A percentile compares a stretch with the other conserved stretches of the same genome.
Conservation (phyloP, 164 flowering plant genomes). For the Piper betle region DNA sequence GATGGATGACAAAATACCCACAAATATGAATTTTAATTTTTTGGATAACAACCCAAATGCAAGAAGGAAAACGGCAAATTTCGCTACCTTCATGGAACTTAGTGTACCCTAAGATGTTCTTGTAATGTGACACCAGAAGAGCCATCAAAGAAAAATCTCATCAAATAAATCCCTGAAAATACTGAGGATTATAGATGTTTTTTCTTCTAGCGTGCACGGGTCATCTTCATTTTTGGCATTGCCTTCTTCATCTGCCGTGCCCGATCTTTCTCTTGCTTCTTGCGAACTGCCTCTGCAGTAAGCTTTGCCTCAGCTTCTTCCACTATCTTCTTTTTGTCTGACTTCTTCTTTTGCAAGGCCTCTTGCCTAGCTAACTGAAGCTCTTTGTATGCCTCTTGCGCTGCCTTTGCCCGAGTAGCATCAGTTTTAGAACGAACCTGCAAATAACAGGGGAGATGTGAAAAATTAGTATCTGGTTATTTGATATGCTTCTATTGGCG, state of each 20-base stretch:
- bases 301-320: constrained; percentile 88
- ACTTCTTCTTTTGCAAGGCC: constrained; percentile 68
- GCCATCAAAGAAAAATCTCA: background rate
- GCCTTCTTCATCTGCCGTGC: constrained; percentile 87
- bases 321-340: constrained; percentile 59
- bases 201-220: constrained; percentile 29
- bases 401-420: constrained; percentile 54
- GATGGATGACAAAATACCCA: too few relatives aligned
- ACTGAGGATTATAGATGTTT: background rate
- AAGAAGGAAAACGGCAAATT: background rate
- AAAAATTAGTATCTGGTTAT: too few relatives aligned
- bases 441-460: background rate
- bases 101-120: background rate
- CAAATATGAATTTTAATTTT: too few relatives aligned
- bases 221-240: constrained; percentile 84
- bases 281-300: constrained; percentile 64
- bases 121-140: background rate
- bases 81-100: background rate
- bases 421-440: constrained; percentile 91
- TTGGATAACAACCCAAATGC: too few relatives aligned
- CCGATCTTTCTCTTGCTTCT: constrained; percentile 81
- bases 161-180: background rate
- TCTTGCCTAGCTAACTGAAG: constrained; percentile 81
- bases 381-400: constrained; percentile 80
- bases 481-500: background rate